Conservation (phyloP, 179 eudicot genomes). For the Spergularia azorica region DNA sequence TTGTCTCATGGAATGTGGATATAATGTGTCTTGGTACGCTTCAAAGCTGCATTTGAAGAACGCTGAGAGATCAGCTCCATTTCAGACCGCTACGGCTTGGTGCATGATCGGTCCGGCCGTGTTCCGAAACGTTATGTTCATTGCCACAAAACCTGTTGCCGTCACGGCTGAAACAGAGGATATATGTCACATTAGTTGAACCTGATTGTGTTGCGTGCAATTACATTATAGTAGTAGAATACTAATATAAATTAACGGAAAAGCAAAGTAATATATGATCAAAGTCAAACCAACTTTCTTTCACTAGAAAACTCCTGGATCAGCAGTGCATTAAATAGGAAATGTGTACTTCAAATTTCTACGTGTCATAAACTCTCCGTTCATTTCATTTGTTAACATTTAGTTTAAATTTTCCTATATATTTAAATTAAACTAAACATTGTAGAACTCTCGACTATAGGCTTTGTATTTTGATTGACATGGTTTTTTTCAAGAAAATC, state of each 20-base stretch:
- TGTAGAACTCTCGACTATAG: too few relatives aligned
- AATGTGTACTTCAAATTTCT: too few relatives aligned
- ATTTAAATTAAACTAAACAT: too few relatives aligned
- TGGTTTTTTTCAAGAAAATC: background rate
- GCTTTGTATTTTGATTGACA: too few relatives aligned
- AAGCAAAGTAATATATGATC: background rate
- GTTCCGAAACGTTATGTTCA: conserved; percentile 49
- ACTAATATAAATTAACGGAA: too few relatives aligned
- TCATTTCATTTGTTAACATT: too few relatives aligned
- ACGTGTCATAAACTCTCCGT: too few relatives aligned
- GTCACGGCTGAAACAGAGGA: conserved; percentile 40
- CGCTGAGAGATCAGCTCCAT: conserved; percentile 46
- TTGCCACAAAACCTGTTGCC: conserved; percentile 44
- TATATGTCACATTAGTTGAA: background rate
- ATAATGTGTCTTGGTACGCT: conserved; percentile 62
- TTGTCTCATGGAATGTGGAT: conserved; percentile 53
- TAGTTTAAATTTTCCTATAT: too few relatives aligned
- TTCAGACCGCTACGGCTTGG: conserved; percentile 62
- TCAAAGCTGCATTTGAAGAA: conserved; percentile 54
- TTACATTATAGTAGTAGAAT: too few relatives aligned
- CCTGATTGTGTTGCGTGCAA: background rate
- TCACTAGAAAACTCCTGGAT: too few relatives aligned
- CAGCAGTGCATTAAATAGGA: too few relatives aligned
- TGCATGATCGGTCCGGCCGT: conserved; percentile 51
- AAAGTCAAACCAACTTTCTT: too few relatives aligned